These are phyloP conservation scores for Lactifluus hygrophoroides DNA, from an alignment of 768 basidiomycete genomes.

Conservation along the genomic window DNA sequence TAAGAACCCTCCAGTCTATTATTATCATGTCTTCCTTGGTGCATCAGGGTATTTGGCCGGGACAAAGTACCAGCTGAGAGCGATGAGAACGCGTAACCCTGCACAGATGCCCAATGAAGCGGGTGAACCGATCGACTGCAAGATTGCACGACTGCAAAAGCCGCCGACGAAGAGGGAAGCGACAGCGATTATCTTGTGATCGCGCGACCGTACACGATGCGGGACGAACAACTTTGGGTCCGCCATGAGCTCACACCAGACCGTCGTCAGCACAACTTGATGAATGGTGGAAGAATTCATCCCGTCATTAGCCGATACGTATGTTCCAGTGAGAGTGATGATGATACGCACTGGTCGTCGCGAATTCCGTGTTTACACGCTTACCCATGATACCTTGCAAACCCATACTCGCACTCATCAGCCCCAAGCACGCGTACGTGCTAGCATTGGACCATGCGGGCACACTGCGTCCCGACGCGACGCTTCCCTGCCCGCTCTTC, in stretches of 20 bases:
- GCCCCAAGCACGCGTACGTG: constrained; percentile 64
- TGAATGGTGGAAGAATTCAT: neutral
- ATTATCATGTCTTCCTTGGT: neutral
- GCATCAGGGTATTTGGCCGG: constrained; percentile 31
- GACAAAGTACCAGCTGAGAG: constrained; percentile 59
- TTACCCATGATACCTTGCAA: constrained; percentile 84
- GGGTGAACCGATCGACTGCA: constrained; percentile 51
- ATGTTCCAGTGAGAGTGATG: neutral
- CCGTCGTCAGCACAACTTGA: constrained; percentile 71
- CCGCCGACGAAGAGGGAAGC: constrained; percentile 67
- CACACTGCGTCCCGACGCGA: constrained; percentile 45
- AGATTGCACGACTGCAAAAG: constrained; percentile 52
- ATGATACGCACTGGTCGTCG: constrained; percentile 53
- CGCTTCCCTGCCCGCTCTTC: constrained; percentile 51
- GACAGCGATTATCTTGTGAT: constrained; percentile 65
- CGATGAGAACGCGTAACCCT: constrained; percentile 52
- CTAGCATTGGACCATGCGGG: constrained; percentile 64
- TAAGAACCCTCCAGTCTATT: neutral
- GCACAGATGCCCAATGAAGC: constrained; percentile 59
- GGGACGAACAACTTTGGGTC: constrained; percentile 66
- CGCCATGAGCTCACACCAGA: constrained; percentile 84
- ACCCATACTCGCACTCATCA: constrained; percentile 74
- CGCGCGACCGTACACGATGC: constrained; percentile 49
- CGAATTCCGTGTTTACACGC: constrained; percentile 69
- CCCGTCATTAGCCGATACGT: neutral